phyloP scores from a whole-genome alignment of 192 early-diverging fungal species.

The Entophlyctis luteolus region DNA sequence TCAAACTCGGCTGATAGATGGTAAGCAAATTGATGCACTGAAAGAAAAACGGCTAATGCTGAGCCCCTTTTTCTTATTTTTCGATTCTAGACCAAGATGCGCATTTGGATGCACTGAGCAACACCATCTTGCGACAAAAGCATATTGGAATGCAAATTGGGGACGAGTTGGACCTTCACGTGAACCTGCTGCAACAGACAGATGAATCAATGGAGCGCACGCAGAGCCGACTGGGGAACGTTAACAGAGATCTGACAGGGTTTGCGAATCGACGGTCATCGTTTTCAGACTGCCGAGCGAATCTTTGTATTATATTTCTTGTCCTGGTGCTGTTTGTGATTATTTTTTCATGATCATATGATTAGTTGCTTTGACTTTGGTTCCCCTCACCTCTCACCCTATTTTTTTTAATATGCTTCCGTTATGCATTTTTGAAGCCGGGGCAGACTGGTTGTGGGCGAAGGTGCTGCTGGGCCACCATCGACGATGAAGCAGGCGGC shows the following conservation, averaged over 20 bases:
- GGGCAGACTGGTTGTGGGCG: no score
- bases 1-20: constrained; percentile 63
- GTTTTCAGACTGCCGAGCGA: constrained; percentile 9
- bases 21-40: constrained; percentile 31
- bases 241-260: not conserved
- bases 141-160: constrained; percentile 68
- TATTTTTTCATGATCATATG: constrained; percentile 12
- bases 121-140: constrained; percentile 62
- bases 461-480: no score
- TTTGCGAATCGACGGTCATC: not conserved
- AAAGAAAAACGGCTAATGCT: not conserved
- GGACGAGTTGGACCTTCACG: constrained; percentile 70
- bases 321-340: constrained; percentile 12
- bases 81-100: constrained; percentile 64
- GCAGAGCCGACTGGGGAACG: constrained; percentile 1
- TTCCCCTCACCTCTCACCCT: no score
- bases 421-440: not conserved
- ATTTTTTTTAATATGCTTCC: not conserved
- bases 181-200: constrained; percentile 69
- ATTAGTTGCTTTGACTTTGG: not conserved
- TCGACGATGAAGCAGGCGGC: no score
- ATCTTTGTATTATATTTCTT: constrained; percentile 9
- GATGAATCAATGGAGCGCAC: constrained; percentile 61
- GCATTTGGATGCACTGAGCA: constrained; percentile 63
- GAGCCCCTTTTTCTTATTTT: not conserved